Conservation (phyloP, 208 protist species). For the Acanthamoeba healyi region DNA sequence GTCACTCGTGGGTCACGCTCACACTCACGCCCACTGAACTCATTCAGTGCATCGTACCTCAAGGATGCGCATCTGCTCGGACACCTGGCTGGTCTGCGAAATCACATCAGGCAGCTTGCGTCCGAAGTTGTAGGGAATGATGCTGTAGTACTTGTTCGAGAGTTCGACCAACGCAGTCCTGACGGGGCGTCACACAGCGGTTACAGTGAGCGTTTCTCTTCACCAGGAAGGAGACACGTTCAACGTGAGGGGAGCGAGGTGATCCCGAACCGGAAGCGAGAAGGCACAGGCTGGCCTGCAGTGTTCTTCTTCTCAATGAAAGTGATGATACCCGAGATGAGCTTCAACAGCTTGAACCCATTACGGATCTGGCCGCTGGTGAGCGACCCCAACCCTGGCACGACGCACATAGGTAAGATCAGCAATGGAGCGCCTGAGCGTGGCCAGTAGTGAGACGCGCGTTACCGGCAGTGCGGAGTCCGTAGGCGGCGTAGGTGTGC, state of each 20-base stretch:
- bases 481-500: slow-evolving; percentile 18
- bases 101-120: neutral
- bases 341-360: neutral
- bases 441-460: too few relatives aligned
- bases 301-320: neutral
- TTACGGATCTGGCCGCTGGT: slow-evolving; percentile 7
- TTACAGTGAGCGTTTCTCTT: too few relatives aligned
- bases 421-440: too few relatives aligned
- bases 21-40: too few relatives aligned
- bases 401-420: too few relatives aligned
- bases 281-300: neutral
- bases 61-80: neutral
- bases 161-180: neutral
- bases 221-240: too few relatives aligned
- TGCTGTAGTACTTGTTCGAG: slow-evolving; percentile 30
- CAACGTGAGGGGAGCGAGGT: neutral
- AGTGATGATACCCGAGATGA: slow-evolving; percentile 1
- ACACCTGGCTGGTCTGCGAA: neutral
- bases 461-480: neutral
- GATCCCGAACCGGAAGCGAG: neutral
- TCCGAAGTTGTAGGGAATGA: slow-evolving; percentile 29
- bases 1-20: too few relatives aligned
- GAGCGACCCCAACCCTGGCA: neutral
- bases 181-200: too few relatives aligned
- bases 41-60: too few relatives aligned